These are phyloP conservation scores for Fagopyrum tataricum DNA, from an alignment of 148 eudicot species.

Conservation along the genomic window DNA sequence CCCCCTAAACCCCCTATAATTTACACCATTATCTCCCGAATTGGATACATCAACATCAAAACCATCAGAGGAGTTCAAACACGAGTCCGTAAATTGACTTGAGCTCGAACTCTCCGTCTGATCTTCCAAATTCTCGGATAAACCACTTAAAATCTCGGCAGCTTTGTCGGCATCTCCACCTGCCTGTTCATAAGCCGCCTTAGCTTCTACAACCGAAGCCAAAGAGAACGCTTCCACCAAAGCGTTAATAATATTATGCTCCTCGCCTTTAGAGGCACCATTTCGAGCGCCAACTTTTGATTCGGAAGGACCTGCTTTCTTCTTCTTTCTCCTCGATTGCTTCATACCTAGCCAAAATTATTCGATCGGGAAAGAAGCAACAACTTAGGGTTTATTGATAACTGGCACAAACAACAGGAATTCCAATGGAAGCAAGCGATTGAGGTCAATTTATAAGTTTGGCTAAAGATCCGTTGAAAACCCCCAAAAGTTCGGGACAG, in stretches of 20 bases:
- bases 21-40: conserved; percentile 8
- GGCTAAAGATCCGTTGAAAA: background rate
- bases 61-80: conserved; percentile 53
- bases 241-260: conserved; percentile 24
- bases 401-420: background rate
- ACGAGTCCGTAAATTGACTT: conserved; percentile 19
- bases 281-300: conserved; percentile 14
- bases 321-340: conserved; percentile 54
- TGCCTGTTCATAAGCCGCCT: conserved; percentile 41
- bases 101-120: conserved; percentile 54
- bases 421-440: background rate
- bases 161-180: conserved; percentile 54
- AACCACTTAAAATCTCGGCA: conserved; percentile 43
- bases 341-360: conserved; percentile 30
- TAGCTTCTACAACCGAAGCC: conserved; percentile 56
- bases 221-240: conserved; percentile 58
- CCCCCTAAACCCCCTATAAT: conserved; percentile 24
- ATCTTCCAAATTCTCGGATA: conserved; percentile 26
- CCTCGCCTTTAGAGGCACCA: conserved; percentile 17
- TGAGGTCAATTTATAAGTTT: background rate
- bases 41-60: conserved; percentile 22
- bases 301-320: conserved; percentile 30
- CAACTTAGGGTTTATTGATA: background rate
- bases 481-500: background rate
- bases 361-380: background rate